Base-by-base conservation (phyloP, 2,329 filamentous ascomycete species). In the Coniochaeta sp. region DNA sequence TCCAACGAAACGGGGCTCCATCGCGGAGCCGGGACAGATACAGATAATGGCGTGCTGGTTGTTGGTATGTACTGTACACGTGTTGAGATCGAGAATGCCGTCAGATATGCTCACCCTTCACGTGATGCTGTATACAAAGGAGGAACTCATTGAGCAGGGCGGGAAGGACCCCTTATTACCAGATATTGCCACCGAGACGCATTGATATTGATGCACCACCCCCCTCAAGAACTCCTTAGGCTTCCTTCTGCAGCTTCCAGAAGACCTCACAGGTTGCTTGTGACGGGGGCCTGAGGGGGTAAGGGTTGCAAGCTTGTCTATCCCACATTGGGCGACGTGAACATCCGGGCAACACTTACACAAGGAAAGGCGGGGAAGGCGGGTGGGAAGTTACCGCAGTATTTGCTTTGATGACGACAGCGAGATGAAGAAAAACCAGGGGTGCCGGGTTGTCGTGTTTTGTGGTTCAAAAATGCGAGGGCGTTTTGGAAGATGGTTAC, bases 211-310 rank as follows among this genome's bases (percentile, higher is more conserved):
- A 38, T 56, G 54, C 30, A 36, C 36, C n/a, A n/a, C n/a, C n/a
- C n/a, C n/a, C 28, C 30, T 17, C 22, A 56, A 16, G n/a, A 32
- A 14, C 9, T 34, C 54, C 52, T 56, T 36, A 16, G n/a, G 54
- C 12, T 12, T 34, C 54, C 52, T 56, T 36, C 54, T n/a, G 28
- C 34, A 55, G 52, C 54, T 56, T 56, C 54, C 30, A 56, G 54
- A 56, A 56, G 54, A n/a, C 28, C 30, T 38, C 19, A 32, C n/a
- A 28, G 26, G 32, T 4, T 22, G n/a, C 8, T 28, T 22, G 19
- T 9, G 12, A 34, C 24, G 30, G 19, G 2, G 17, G 30, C 2
- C 6, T 22, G n/a, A n/a, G n/a, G n/a, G n/a, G n/a, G n/a, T n/a
- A n/a, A n/a, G n/a, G n/a, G n/a, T n/a, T n/a, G n/a, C 34, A n/a